Base-by-base conservation (phyloP, 495 filamentous ascomycete genomes). In the Pseudoneurospora amorphoporcata region DNA sequence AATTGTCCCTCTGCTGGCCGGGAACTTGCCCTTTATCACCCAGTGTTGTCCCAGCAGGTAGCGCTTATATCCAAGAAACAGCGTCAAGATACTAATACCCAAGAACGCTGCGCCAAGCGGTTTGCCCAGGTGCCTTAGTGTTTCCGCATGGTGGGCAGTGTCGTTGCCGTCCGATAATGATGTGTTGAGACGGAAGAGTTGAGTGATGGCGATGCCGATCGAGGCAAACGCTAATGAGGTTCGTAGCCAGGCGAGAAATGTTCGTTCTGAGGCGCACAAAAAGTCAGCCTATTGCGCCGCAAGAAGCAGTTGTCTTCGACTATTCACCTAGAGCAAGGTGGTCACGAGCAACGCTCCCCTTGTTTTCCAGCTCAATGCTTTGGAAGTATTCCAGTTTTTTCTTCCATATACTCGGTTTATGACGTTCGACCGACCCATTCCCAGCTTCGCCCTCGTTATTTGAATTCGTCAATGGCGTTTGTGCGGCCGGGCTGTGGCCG, bases 191-290 rank as follows among this genome's bases (percentile, higher is more conserved):
- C 95, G 91, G 83, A 99, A 98, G 69, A 99, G 88, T 81, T 99
- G 95, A 2, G 96, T 98, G 69, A 99, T 89, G 69, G 95, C 95
- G 73, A 99, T 94, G 71, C 95, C 95, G 77, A 99, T 99, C 69
- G 91, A 94, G 43, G 95, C 96, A 79, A 99, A 99, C 68, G 95
- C 93, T 58, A 99, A 87, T 29, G 94, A 97, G 19, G 95, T 99
- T 65, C 95, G 89, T 68, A 99, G 88, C 95, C 95, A 99, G 69
- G 95, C 95, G 29, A 99, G 89, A 81, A 98, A 99, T 3, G 95
- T 99, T 39, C 95, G 90, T 82, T 99, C 95, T 98, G 77, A 37
- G 71, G 9, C 6, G 71, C 45, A 61, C 69, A 68, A 70, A 53
- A 70, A 39, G 42, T 78, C 70, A 79, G 75, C 71, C 23, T 61